A percentile compares a stretch with the other conserved stretches of the same genome.
Evolutionary conservation across 305 asterid genomes (phyloP).

Genomic region (Rubia balearica): DNA sequence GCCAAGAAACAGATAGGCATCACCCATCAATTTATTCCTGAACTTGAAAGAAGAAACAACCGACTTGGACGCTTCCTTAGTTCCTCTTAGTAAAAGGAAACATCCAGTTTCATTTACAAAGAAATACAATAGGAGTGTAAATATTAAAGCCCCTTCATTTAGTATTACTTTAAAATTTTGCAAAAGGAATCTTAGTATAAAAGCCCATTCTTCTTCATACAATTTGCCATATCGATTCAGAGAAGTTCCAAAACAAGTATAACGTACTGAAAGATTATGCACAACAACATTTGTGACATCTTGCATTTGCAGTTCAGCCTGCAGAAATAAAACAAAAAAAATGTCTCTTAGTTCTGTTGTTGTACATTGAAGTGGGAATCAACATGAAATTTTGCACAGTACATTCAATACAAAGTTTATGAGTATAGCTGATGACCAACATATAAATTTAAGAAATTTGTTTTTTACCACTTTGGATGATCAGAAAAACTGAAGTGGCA

Average conservation of each 20-base stretch:
- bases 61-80: not conserved
- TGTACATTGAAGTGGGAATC: not conserved
- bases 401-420: too few species aligned
- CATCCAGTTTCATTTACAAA: not conserved
- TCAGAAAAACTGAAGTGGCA: not conserved
- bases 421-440: not conserved
- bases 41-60: not conserved
- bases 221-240: not conserved
- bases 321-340: slow-evolving; percentile 20
- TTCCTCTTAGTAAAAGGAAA: not conserved
- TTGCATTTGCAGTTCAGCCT: slow-evolving; percentile 97
- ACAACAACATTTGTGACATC: slow-evolving; percentile 76
- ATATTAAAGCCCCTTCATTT: not conserved
- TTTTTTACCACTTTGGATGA: not conserved
- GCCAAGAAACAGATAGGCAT: not conserved
- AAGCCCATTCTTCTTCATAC: not conserved
- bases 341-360: slow-evolving; percentile 2
- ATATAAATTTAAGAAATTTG: not conserved
- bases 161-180: not conserved
- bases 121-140: not conserved
- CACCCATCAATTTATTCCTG: not conserved
- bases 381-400: not conserved
- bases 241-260: slow-evolving; percentile 5
- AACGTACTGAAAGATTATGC: slow-evolving; percentile 81
- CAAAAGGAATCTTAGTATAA: not conserved